These are phyloP conservation scores for Taphrina wiesneri DNA, from an alignment of 1,139 yeast species.

Conservation along the genomic window DNA sequence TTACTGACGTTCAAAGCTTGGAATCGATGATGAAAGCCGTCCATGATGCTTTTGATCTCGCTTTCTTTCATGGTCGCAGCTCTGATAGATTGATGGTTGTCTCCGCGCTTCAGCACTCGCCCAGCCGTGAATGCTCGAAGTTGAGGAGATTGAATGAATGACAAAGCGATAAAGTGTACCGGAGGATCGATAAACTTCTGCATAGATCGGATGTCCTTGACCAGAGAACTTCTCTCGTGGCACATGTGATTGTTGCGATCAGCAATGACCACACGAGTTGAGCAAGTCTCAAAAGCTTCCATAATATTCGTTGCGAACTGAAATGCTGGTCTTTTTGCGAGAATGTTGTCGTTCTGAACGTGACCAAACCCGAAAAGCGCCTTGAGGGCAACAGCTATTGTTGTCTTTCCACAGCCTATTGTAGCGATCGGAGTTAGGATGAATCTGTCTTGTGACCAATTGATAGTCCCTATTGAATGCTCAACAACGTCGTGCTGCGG, in stretches of 20 bases:
- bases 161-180: slow-evolving; percentile 58
- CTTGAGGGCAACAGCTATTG: slow-evolving; percentile 64
- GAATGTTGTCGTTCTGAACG: slow-evolving; percentile 81
- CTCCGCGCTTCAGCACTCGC: slow-evolving; percentile 72
- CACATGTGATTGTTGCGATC: slow-evolving; percentile 82
- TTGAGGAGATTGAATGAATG: slow-evolving; percentile 56
- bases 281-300: slow-evolving; percentile 45
- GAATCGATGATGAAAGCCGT: slow-evolving; percentile 69
- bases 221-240: slow-evolving; percentile 67
- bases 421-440: slow-evolving; percentile 82
- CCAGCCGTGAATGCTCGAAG: slow-evolving; percentile 53
- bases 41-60: slow-evolving; percentile 63
- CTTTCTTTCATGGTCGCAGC: slow-evolving; percentile 52
- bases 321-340: slow-evolving; percentile 48
- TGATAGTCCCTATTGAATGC: background rate
- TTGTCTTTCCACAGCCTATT: slow-evolving; percentile 94
- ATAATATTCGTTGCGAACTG: slow-evolving; percentile 57
- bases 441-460: slow-evolving; percentile 47
- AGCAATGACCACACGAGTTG: slow-evolving; percentile 59
- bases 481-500: background rate
- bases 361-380: slow-evolving; percentile 66
- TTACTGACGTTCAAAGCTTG: slow-evolving; percentile 50
- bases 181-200: slow-evolving; percentile 40
- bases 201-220: slow-evolving; percentile 53
- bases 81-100: slow-evolving; percentile 84